Percentiles rank a stretch among this genome's conserved stretches.
Evolutionary conservation across 257 asterid species (phyloP).

Genomic region (Primulina tabacum): DNA sequence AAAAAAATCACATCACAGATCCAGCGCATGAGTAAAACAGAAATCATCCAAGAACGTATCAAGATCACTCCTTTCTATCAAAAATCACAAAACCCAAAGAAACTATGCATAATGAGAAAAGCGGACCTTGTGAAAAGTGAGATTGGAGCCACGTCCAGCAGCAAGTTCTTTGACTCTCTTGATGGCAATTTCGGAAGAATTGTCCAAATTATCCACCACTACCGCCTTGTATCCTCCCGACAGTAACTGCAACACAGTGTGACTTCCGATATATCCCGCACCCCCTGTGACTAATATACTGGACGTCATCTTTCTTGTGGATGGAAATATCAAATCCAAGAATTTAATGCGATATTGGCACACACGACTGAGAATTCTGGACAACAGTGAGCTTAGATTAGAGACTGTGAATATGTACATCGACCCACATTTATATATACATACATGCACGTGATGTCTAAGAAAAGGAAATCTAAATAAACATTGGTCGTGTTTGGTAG

Average conservation of each 20-base stretch:
- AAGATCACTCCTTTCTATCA: slow-evolving; percentile 12
- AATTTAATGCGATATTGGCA: neutral
- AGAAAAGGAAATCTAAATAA: neutral
- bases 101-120: neutral
- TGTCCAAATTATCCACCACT: slow-evolving; percentile 61
- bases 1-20: neutral
- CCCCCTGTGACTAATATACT: slow-evolving; percentile 56
- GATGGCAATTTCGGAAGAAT: slow-evolving; percentile 51
- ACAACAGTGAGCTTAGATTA: slow-evolving; percentile 23
- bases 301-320: slow-evolving; percentile 31
- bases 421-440: neutral
- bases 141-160: slow-evolving; percentile 40
- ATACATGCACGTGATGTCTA: slow-evolving; percentile 25
- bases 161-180: slow-evolving; percentile 55
- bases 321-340: neutral
- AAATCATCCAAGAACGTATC: neutral
- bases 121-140: slow-evolving; percentile 52
- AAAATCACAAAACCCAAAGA: slow-evolving; percentile 10
- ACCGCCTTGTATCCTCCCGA: slow-evolving; percentile 48
- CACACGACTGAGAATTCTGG: slow-evolving; percentile 3
- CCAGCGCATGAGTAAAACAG: slow-evolving; percentile 4
- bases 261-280: slow-evolving; percentile 54
- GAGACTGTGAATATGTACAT: slow-evolving; percentile 14
- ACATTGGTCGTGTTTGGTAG: neutral
- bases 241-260: slow-evolving; percentile 50